Conservation (phyloP, 129 eudicot genomes). For the Pseudognaphalium luteoalbum region DNA sequence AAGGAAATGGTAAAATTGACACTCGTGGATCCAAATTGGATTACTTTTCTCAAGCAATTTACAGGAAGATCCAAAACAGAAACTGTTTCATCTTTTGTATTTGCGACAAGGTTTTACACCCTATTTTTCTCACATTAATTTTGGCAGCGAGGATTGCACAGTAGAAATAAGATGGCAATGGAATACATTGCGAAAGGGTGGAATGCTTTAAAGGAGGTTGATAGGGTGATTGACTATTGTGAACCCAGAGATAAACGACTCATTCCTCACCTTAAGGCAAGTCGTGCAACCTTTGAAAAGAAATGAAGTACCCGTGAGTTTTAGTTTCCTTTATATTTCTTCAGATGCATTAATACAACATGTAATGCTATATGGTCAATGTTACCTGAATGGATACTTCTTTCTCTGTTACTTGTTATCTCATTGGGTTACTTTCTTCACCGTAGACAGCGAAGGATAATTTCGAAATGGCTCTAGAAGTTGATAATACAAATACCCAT, state of each 20-base stretch:
- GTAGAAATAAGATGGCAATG: constrained; percentile 73
- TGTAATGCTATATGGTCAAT: background rate
- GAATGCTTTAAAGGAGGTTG: constrained; percentile 82
- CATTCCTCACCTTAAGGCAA: constrained; percentile 73
- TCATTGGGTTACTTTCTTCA: constrained; percentile 8
- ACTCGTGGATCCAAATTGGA: background rate
- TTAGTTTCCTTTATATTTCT: constrained; percentile 3
- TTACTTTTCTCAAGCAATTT: background rate
- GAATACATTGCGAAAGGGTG: constrained; percentile 88
- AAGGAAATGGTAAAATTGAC: background rate
- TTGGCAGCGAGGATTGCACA: constrained; percentile 73
- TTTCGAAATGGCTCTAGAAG: constrained; percentile 87
- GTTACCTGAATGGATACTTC: constrained; percentile 3
- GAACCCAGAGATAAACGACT: constrained; percentile 77
- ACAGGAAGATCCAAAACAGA: no score
- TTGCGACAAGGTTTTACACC: background rate
- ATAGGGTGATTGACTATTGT: constrained; percentile 54
- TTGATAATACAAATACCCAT: constrained; percentile 77
- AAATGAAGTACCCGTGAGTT: background rate
- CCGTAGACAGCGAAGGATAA: constrained; percentile 73
- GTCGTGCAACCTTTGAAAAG: background rate
- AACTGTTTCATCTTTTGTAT: background rate
- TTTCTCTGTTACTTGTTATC: background rate
- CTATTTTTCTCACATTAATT: no score
- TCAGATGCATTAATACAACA: background rate